Evolutionary conservation across 2,329 filamentous ascomycete species (phyloP).

Genomic region (Phaeosphaeriaceae sp.): DNA sequence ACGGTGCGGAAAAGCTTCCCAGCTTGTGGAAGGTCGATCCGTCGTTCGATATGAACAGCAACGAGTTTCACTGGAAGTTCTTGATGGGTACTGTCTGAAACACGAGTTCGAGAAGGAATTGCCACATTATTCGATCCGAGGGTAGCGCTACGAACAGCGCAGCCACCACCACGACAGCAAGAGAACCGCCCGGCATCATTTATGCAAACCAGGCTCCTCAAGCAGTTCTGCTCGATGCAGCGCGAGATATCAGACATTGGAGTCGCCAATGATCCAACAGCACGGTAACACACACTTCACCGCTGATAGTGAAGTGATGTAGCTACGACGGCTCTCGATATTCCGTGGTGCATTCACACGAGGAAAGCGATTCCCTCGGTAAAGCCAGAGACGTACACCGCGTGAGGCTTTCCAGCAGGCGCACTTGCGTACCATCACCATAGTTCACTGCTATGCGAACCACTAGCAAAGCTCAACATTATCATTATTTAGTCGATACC

Average conservation of each 20-base stretch:
- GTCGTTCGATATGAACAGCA: constrained; percentile 37
- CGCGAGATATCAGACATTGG: not conserved
- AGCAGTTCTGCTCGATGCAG: not conserved
- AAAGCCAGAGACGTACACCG: not conserved
- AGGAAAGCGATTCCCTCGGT: not conserved
- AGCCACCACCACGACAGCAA: not conserved
- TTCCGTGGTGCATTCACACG: not conserved
- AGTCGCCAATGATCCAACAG: not conserved
- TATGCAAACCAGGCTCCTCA: not conserved
- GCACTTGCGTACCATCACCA: not conserved
- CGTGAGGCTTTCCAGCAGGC: constrained; percentile 2
- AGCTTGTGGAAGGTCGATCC: constrained; percentile 38
- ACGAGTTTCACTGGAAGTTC: constrained; percentile 45
- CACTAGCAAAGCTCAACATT: not conserved
- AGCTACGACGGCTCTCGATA: too few species aligned
- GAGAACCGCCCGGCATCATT: not conserved
- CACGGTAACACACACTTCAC: not conserved
- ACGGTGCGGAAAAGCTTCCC: constrained; percentile 33
- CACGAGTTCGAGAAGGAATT: not conserved
- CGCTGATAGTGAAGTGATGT: not conserved
- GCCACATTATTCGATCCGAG: too few species aligned
- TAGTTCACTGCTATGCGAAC: not conserved
- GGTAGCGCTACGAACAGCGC: not conserved
- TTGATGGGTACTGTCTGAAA: constrained; percentile 40
- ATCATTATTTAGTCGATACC: not conserved